phyloP scores from a whole-genome alignment of 2,329 filamentous ascomycete genomes.

The Nemania sp. region DNA sequence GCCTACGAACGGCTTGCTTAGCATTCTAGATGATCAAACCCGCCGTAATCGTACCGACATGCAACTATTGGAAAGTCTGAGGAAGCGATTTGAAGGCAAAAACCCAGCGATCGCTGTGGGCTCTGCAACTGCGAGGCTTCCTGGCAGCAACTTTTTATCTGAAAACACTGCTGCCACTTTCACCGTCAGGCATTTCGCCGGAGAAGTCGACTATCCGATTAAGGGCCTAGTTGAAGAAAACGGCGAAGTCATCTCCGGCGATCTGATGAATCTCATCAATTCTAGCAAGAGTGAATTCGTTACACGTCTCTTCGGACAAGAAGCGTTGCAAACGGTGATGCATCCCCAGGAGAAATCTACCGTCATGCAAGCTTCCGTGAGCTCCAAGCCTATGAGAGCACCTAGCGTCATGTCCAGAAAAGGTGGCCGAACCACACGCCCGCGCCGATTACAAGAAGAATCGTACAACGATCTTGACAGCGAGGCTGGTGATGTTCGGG shows the following conservation, averaged over 20 bases:
- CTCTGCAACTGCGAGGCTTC: slow-evolving; percentile 72
- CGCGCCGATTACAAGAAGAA: slow-evolving; percentile 45
- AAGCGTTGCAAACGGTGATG: slow-evolving; percentile 87
- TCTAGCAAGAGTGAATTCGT: slow-evolving; percentile 88
- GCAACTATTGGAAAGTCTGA: slow-evolving; percentile 86
- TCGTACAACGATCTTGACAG: slow-evolving; percentile 54
- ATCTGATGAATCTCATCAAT: slow-evolving; percentile 91
- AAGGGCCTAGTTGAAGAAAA: slow-evolving; percentile 92
- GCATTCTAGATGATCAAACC: slow-evolving; percentile 95
- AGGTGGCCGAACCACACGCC: slow-evolving; percentile 48
- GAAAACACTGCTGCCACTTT: slow-evolving; percentile 81
- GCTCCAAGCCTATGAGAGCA: slow-evolving; percentile 89
- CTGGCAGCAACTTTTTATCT: slow-evolving; percentile 87
- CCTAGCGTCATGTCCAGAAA: slow-evolving; percentile 90
- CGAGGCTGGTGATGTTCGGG: slow-evolving; percentile 47
- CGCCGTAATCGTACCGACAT: slow-evolving; percentile 84
- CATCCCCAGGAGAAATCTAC: slow-evolving; percentile 89
- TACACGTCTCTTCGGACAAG: slow-evolving; percentile 89
- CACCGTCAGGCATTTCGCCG: slow-evolving; percentile 92
- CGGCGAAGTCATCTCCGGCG: slow-evolving; percentile 91
- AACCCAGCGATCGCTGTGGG: slow-evolving; percentile 86
- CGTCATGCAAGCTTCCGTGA: slow-evolving; percentile 94
- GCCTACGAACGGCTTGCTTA: slow-evolving; percentile 86
- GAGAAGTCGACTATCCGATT: slow-evolving; percentile 92
- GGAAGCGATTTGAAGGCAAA: slow-evolving; percentile 92